Percentiles rank a stretch among this genome's conserved stretches.
These are phyloP conservation scores for Scolecobasidium constrictum DNA, from an alignment of 2,329 filamentous ascomycete genomes.

Conservation along the genomic window DNA sequence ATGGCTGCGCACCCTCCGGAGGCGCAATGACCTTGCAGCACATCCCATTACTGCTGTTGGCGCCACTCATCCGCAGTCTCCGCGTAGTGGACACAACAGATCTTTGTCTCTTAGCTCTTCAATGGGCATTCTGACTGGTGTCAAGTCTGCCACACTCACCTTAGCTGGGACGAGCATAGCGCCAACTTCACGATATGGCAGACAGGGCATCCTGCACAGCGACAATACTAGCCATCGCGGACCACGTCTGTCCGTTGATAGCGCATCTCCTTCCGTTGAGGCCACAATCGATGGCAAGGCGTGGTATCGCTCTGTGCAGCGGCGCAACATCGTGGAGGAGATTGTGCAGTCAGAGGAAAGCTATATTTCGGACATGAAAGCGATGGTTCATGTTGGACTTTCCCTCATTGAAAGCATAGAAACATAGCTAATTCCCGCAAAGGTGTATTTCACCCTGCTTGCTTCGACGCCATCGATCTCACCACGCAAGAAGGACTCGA, in stretches of 20 bases:
- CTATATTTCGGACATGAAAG: conserved; percentile 79
- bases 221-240: conserved; percentile 50
- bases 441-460: conserved; percentile 45
- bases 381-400: conserved; percentile 63
- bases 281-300: conserved; percentile 54
- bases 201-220: conserved; percentile 45
- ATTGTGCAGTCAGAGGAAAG: conserved; percentile 76
- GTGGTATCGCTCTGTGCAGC: conserved; percentile 60
- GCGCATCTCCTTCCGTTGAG: conserved; percentile 32
- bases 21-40: conserved; percentile 30
- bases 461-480: conserved; percentile 58
- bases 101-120: conserved; percentile 59
- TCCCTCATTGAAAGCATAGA: neutral
- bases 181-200: conserved; percentile 40
- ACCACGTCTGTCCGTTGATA: conserved; percentile 52
- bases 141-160: conserved; percentile 74
- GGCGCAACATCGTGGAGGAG: conserved; percentile 74
- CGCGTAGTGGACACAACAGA: conserved; percentile 20
- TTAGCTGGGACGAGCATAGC: conserved; percentile 60
- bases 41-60: no score
- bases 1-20: conserved; percentile 63
- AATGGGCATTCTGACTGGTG: conserved; percentile 65
- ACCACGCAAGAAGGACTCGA: conserved; percentile 55
- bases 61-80: no score
- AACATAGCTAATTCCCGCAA: conserved; percentile 12